These are phyloP conservation scores for Colletotrichum musae DNA, from an alignment of 2,329 filamentous ascomycete genomes.

Conservation along the genomic window DNA sequence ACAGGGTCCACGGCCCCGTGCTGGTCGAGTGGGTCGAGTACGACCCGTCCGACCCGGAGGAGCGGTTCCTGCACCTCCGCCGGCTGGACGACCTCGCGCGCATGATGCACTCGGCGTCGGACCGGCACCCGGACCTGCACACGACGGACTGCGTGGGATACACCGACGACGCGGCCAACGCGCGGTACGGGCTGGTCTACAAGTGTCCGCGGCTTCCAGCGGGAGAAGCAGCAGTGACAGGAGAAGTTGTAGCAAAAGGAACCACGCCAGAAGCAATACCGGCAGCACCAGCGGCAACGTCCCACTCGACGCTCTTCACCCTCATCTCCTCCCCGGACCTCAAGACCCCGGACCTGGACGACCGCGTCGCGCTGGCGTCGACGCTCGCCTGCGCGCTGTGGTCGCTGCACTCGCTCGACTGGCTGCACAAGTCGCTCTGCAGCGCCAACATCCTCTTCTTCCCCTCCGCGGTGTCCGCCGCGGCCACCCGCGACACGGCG, in stretches of 20 bases:
- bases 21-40: constrained; percentile 63
- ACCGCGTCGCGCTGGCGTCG: constrained; percentile 58
- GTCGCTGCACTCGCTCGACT: constrained; percentile 68
- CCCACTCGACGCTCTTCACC: constrained; percentile 56
- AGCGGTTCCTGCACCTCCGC: constrained; percentile 59
- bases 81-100: constrained; percentile 62
- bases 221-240: neutral
- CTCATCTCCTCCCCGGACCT: constrained; percentile 56
- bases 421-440: constrained; percentile 71
- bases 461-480: constrained; percentile 56
- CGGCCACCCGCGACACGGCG: constrained; percentile 52
- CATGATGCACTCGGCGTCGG: constrained; percentile 62
- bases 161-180: constrained; percentile 55
- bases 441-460: constrained; percentile 69
- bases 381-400: constrained; percentile 61
- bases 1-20: constrained; percentile 53
- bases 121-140: constrained; percentile 61
- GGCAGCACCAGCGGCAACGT: constrained; percentile 48
- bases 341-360: constrained; percentile 61
- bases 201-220: constrained; percentile 20
- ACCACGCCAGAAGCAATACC: neutral
- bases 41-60: constrained; percentile 58
- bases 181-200: constrained; percentile 62
- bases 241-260: too few relatives aligned
- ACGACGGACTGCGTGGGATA: constrained; percentile 64